These are phyloP conservation scores for Ramaria sp. DNA, from an alignment of 768 basidiomycete species.

Conservation along the genomic window DNA sequence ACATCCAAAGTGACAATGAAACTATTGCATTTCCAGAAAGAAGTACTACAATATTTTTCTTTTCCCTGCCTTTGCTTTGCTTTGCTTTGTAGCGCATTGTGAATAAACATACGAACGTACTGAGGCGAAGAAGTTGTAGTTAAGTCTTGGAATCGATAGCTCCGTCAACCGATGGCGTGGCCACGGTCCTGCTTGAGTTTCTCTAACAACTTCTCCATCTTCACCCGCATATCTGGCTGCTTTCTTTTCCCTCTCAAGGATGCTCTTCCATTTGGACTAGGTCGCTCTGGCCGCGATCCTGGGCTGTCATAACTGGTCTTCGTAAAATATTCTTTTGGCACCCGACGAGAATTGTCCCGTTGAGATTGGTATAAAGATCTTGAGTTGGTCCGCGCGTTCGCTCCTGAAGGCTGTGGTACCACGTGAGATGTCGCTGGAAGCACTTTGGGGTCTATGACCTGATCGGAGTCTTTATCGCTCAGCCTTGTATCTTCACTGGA, in stretches of 20 bases:
- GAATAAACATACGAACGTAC: too few relatives aligned
- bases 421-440: neutral
- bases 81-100: too few relatives aligned
- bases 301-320: neutral
- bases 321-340: neutral
- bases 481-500: conserved; percentile 3
- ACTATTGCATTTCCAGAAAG: too few relatives aligned
- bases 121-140: too few relatives aligned
- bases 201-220: conserved; percentile 7
- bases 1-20: too few relatives aligned
- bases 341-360: neutral
- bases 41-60: too few relatives aligned
- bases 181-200: conserved; percentile 4
- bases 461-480: neutral
- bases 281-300: neutral
- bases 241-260: neutral
- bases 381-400: neutral
- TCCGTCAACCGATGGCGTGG: too few relatives aligned
- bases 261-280: neutral
- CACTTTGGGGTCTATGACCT: neutral
- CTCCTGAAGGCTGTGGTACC: neutral
- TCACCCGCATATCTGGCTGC: conserved; percentile 1
- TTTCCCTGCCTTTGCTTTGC: too few relatives aligned
- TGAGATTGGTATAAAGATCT: neutral
- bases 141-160: too few relatives aligned